Evolutionary conservation across 2,329 filamentous ascomycete species (phyloP).

Genomic region (Sclerotinia trifoliorum): DNA sequence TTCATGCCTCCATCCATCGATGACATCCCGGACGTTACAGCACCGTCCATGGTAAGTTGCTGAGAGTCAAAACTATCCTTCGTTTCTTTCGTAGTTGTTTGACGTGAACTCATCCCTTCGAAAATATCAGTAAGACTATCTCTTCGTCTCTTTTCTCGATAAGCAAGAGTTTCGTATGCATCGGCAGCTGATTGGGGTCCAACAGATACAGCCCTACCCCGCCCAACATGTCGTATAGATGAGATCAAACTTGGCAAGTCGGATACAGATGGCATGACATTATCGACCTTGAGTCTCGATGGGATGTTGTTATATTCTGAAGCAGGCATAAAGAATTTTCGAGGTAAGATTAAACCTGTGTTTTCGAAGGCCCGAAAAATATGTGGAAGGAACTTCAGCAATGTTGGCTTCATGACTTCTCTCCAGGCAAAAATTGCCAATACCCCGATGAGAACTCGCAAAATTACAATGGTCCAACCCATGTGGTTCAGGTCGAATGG

Average conservation of each 20-base stretch:
- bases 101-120: slow-evolving; percentile 27
- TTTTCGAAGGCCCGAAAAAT: slow-evolving; percentile 84
- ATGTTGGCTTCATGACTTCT: slow-evolving; percentile 79
- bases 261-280: slow-evolving; percentile 84
- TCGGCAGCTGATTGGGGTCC: slow-evolving; percentile 95
- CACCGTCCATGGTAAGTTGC: slow-evolving; percentile 30
- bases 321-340: slow-evolving; percentile 87
- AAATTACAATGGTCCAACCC: slow-evolving; percentile 61
- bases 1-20: slow-evolving; percentile 40
- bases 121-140: slow-evolving; percentile 49
- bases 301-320: slow-evolving; percentile 88
- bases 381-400: slow-evolving; percentile 77
- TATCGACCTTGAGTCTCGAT: slow-evolving; percentile 71
- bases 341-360: slow-evolving; percentile 74
- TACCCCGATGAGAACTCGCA: slow-evolving; percentile 76
- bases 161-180: slow-evolving; percentile 91
- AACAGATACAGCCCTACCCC: slow-evolving; percentile 80
- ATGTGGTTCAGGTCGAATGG: slow-evolving; percentile 66
- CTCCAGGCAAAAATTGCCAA: slow-evolving; percentile 85
- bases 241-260: slow-evolving; percentile 81
- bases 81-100: slow-evolving; percentile 12
- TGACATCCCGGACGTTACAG: slow-evolving; percentile 45
- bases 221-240: slow-evolving; percentile 73
- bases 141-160: slow-evolving; percentile 69
- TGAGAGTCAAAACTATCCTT: slow-evolving; percentile 26